Percentiles rank a stretch among this genome's conserved stretches.
Evolutionary conservation across 768 basidiomycete genomes (phyloP).

Genomic region (Panaeolus cyanescens): DNA sequence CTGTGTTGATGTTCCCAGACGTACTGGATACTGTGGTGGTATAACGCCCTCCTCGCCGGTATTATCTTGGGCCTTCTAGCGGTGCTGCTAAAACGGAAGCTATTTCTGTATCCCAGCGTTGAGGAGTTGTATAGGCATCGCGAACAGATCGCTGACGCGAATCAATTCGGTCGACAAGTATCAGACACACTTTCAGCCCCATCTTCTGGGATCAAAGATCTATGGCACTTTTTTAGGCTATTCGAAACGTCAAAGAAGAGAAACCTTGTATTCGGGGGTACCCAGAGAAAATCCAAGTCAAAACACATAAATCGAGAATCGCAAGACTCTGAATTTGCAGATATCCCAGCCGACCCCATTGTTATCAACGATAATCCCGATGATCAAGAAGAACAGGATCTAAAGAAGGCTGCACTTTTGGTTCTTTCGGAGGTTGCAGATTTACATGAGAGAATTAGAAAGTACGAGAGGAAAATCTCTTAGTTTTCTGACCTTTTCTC

Average conservation of each 20-base stretch:
- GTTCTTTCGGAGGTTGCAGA: conserved; percentile 53
- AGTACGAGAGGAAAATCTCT: conserved; percentile 38
- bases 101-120: conserved; percentile 58
- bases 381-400: conserved; percentile 35
- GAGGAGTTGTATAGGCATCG: conserved; percentile 55
- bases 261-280: conserved; percentile 23
- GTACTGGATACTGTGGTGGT: conserved; percentile 68
- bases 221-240: conserved; percentile 53
- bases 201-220: conserved; percentile 49
- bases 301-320: conserved; percentile 3
- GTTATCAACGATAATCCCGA: conserved; percentile 35
- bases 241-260: conserved; percentile 37
- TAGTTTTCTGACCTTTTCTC: neutral
- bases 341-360: conserved; percentile 14
- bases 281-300: conserved; percentile 17
- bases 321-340: neutral
- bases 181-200: conserved; percentile 46
- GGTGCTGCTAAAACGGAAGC: conserved; percentile 46
- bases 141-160: conserved; percentile 47
- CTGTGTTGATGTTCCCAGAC: conserved; percentile 33
- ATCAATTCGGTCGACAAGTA: conserved; percentile 52
- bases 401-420: conserved; percentile 44
- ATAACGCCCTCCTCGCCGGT: conserved; percentile 55
- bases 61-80: conserved; percentile 50
- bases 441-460: conserved; percentile 63